Evolutionary conservation across 1,284 basidiomycete species (phyloP).

Genomic region (Trichosporon ovoides): DNA sequence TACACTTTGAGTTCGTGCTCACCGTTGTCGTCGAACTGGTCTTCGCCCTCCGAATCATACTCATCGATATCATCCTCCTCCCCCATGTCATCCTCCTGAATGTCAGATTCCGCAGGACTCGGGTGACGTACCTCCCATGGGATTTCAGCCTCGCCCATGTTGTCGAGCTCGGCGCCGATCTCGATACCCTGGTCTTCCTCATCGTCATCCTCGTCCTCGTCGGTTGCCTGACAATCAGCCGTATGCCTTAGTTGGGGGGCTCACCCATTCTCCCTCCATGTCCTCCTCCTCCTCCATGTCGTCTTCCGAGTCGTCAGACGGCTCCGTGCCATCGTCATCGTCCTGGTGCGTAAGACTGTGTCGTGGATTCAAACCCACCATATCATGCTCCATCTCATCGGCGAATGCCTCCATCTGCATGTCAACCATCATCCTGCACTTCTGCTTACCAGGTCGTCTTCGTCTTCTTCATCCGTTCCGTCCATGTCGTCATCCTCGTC

Average conservation of each 20-base stretch:
- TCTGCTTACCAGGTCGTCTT: constrained; percentile 54
- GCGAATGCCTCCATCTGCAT: constrained; percentile 26
- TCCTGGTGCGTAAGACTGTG: constrained; percentile 45
- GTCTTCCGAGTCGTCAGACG: constrained; percentile 35
- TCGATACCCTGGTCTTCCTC: constrained; percentile 24
- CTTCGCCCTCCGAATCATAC: constrained; percentile 51
- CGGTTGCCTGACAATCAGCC: constrained; percentile 20
- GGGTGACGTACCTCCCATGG: constrained; percentile 26
- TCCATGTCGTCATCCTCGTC: constrained; percentile 70
- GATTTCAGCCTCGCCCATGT: constrained; percentile 26
- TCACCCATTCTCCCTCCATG: constrained; percentile 29
- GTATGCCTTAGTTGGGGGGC: constrained; percentile 8
- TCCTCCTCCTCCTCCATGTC: constrained; percentile 39
- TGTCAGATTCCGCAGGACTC: not conserved
- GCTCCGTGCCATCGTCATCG: constrained; percentile 56
- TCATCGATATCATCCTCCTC: constrained; percentile 32
- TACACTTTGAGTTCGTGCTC: constrained; percentile 21
- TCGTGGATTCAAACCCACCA: constrained; percentile 21
- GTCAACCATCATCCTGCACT: constrained; percentile 3
- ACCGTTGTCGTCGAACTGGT: constrained; percentile 65
- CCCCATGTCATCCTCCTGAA: constrained; percentile 53
- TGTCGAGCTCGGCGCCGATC: constrained; percentile 25
- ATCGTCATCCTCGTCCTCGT: constrained; percentile 36
- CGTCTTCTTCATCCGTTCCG: constrained; percentile 73
- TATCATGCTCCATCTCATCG: constrained; percentile 35